These are phyloP conservation scores for Lolium multiflorum DNA, from an alignment of 176 grass and related monocot species.

Conservation along the genomic window DNA sequence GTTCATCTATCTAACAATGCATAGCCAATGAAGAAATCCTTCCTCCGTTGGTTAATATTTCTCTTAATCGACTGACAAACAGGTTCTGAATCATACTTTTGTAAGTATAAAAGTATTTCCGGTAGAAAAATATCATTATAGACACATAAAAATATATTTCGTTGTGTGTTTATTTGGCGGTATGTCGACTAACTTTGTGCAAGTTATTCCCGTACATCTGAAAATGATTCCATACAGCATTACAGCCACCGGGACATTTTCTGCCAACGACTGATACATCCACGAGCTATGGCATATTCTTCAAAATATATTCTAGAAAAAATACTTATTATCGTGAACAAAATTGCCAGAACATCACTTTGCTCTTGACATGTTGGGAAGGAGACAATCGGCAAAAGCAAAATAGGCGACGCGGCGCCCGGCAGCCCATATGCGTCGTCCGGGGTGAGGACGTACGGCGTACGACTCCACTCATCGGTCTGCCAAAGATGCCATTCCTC, in stretches of 20 bases:
- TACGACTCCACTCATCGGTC: not conserved
- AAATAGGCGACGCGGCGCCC: not conserved
- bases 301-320: not conserved
- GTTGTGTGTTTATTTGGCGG: too few species aligned
- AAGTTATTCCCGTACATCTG: not conserved
- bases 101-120: too few species aligned
- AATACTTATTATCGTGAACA: not conserved
- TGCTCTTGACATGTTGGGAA: not conserved
- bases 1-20: too few species aligned
- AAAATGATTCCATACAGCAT: not conserved
- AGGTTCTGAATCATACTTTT: too few species aligned
- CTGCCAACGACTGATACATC: not conserved
- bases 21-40: too few species aligned
- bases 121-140: too few species aligned
- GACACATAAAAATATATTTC: too few species aligned
- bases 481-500: not conserved
- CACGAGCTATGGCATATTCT: not conserved
- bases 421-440: not conserved
- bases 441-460: constrained; percentile 11
- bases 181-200: not conserved
- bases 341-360: not conserved
- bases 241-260: not conserved
- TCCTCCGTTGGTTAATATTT: too few species aligned
- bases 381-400: not conserved
- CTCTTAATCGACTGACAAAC: too few species aligned